Conservation (phyloP, 2,329 filamentous ascomycete genomes). For the Trichoderma simmonsii region DNA sequence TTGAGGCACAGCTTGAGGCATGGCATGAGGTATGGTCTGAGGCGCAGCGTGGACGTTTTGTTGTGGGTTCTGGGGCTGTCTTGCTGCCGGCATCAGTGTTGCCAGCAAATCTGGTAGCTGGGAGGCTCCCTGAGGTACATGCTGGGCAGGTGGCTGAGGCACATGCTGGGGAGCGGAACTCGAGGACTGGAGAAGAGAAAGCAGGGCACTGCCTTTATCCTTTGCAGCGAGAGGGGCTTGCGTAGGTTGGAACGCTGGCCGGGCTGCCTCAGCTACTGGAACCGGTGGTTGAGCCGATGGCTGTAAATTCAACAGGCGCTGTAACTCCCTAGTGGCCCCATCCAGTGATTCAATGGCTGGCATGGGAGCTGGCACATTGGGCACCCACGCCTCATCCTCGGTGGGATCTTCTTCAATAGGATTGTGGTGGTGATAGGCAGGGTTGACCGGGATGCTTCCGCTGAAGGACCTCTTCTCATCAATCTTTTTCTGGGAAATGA, state of each 20-base stretch:
- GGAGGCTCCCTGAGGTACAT: slow-evolving; percentile 20
- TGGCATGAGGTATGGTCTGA: slow-evolving; percentile 29
- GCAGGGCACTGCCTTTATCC: slow-evolving; percentile 50
- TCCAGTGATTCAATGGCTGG: slow-evolving; percentile 46
- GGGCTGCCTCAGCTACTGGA: background rate
- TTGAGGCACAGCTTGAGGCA: slow-evolving; percentile 34
- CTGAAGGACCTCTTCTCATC: slow-evolving; percentile 51
- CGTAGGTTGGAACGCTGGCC: background rate
- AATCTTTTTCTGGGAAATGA: slow-evolving; percentile 76
- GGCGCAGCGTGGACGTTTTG: slow-evolving; percentile 48
- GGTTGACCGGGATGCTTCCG: slow-evolving; percentile 38
- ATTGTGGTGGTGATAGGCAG: slow-evolving; percentile 41
- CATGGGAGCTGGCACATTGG: slow-evolving; percentile 30
- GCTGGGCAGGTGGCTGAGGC: slow-evolving; percentile 20
- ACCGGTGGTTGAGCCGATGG: slow-evolving; percentile 47
- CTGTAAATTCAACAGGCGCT: slow-evolving; percentile 54
- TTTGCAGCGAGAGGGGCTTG: slow-evolving; percentile 27
- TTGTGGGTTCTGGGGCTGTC: slow-evolving; percentile 57
- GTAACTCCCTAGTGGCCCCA: slow-evolving; percentile 51
- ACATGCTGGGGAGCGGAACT: slow-evolving; percentile 21
- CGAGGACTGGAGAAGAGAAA: slow-evolving; percentile 50
- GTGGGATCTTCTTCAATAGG: slow-evolving; percentile 54
- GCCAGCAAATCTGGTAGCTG: slow-evolving; percentile 47
- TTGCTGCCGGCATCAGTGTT: slow-evolving; percentile 32
- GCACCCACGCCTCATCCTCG: slow-evolving; percentile 57